phyloP scores from a whole-genome alignment of 495 filamentous ascomycete species.

The Talaromyces nanjingensis region DNA sequence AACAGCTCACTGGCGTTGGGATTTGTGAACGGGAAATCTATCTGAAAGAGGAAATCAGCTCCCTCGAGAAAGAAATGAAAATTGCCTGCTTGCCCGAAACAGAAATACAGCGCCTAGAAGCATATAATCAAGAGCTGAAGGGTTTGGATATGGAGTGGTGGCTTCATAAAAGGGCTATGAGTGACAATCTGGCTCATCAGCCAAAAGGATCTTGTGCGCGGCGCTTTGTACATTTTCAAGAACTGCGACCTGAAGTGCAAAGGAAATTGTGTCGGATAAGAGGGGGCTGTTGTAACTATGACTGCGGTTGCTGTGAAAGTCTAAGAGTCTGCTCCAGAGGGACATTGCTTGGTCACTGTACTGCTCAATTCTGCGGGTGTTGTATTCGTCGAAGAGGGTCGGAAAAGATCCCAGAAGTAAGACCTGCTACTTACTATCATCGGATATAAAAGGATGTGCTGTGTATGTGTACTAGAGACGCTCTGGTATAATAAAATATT shows the following conservation, averaged over 20 bases:
- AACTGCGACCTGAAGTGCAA: not conserved
- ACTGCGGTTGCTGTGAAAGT: constrained; percentile 5
- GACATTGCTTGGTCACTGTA: not conserved
- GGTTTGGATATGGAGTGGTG: constrained; percentile 6
- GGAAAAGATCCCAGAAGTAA: not conserved
- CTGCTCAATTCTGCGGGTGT: constrained; percentile 7
- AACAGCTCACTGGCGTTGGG: constrained; percentile 2
- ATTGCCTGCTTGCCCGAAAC: not conserved
- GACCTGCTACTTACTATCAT: not conserved
- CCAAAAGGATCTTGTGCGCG: constrained; percentile 3
- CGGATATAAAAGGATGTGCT: not conserved
- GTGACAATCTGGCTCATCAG: not conserved
- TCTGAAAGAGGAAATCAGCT: not conserved
- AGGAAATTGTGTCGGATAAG: not conserved
- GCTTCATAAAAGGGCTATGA: not conserved
- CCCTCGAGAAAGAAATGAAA: not conserved
- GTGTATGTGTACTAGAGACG: not conserved
- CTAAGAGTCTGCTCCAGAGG: not conserved
- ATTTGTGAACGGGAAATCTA: constrained; percentile 2
- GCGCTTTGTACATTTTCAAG: not conserved
- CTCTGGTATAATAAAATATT: too few species aligned
- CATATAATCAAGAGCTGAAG: not conserved
- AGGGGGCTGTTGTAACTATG: constrained; percentile 7
- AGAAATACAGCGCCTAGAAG: not conserved
- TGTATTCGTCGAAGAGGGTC: constrained; percentile 10